Evolutionary conservation across 2,329 filamentous ascomycete species (phyloP), one percentile per base, ranked within the genome.

Genomic region (Penicillium sp.): DNA sequence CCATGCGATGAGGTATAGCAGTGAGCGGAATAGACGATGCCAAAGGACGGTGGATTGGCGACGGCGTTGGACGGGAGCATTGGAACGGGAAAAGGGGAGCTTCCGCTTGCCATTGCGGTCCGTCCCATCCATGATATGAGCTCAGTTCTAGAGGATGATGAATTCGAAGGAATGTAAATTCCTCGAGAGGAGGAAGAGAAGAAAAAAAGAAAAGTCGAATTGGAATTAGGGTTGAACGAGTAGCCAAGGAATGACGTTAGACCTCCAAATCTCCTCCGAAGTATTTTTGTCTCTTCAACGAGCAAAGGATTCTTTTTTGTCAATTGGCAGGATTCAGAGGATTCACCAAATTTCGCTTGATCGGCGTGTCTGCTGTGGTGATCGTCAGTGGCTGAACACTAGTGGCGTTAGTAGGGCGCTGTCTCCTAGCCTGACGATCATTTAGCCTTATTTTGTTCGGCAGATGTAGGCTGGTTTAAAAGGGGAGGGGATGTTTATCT

Each of bases 1-100:
- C 56, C 88, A 79, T 33, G 87, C 80, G 53, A 93, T 65, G 53
- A 91, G 75, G 67, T 93, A 92, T 62, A 86, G 80, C 56, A 87
- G 72, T 28, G 81, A 82, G 39, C 86, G 83, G 39, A 86, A 65
- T 19, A 84, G 67, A 51, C 87, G 80, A 64, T 85, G 86, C 67
- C 77, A 78, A 41, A 77, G 75, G 13, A 69, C 65, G 30, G 58
- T 73, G 37, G 61, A 63, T 29, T 52, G 55, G 34, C 56, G 62
- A 46, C 66, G 56, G 33, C 65, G 62, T 49, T 60, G 62, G 31
- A 61, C 52, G 40, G 64, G 60, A 34, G 59, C 48, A 11, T 56
- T 51, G 49, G 51, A 38, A 36, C 62, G 57, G 38, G 68, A 64
- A 49, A 58, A 50, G 28, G 63, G 61, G 33, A 64, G 53, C 44